phyloP scores from a whole-genome alignment of 495 filamentous ascomycete genomes.

The Amphirosellinia nigrospora region DNA sequence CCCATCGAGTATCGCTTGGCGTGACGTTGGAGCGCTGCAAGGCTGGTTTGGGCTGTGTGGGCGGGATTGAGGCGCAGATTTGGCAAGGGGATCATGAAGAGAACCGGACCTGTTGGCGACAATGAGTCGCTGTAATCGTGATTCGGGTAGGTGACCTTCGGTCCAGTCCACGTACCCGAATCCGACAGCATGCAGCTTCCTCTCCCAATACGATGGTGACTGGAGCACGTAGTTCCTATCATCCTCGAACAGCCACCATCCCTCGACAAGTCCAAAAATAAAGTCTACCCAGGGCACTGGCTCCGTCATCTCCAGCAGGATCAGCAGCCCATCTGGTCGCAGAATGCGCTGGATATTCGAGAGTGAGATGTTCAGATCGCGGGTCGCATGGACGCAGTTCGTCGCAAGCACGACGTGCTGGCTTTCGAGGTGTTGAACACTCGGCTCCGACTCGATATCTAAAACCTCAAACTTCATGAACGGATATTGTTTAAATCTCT shows the following conservation, averaged over 20 bases:
- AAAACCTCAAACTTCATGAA: background rate
- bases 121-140: background rate
- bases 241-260: background rate
- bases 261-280: background rate
- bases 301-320: background rate
- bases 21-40: constrained; percentile 34
- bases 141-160: background rate
- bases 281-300: background rate
- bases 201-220: constrained; percentile 13
- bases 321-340: background rate
- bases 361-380: background rate
- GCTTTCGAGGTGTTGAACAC: background rate
- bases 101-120: background rate
- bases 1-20: constrained; percentile 48
- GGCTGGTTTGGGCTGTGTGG: constrained; percentile 31
- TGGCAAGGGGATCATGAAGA: background rate
- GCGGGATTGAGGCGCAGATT: background rate
- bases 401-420: background rate
- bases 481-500: constrained; percentile 2
- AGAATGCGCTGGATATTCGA: background rate
- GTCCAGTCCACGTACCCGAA: background rate
- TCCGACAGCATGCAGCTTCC: background rate
- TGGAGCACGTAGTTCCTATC: background rate
- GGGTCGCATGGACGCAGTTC: background rate
- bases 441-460: background rate